Percentiles rank a stretch among this genome's conserved stretches.
Evolutionary conservation across 2,329 filamentous ascomycete species (phyloP).

Genomic region (Penicillium sp.): DNA sequence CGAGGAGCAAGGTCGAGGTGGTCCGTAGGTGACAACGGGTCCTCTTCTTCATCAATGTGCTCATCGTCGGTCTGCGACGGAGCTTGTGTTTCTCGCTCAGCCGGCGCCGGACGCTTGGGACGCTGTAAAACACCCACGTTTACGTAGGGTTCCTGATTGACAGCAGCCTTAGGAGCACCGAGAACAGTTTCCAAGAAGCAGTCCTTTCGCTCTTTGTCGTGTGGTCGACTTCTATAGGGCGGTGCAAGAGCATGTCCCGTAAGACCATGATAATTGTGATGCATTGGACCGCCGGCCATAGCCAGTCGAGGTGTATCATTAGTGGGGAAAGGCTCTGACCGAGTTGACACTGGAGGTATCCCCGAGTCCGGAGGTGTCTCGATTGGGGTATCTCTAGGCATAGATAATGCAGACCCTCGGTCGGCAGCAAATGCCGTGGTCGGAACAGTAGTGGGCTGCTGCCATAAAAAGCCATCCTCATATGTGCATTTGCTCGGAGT

Average conservation of each 20-base stretch:
- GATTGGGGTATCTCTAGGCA: constrained; percentile 16
- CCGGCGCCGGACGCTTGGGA: constrained; percentile 15
- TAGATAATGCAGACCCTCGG: constrained; percentile 19
- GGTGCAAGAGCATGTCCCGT: constrained; percentile 1
- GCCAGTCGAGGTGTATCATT: constrained; percentile 2
- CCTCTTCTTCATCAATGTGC: constrained; percentile 19
- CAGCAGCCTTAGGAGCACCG: constrained; percentile 31
- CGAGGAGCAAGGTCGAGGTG: constrained; percentile 32
- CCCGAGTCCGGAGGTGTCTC: constrained; percentile 31
- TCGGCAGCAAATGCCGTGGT: constrained; percentile 23
- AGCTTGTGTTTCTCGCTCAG: neutral
- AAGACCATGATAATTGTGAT: constrained; percentile 5
- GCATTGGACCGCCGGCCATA: constrained; percentile 5
- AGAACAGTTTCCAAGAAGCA: constrained; percentile 35
- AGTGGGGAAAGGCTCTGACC: constrained; percentile 15
- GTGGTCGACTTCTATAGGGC: constrained; percentile 5
- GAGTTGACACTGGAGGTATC: constrained; percentile 26
- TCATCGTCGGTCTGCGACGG: constrained; percentile 10
- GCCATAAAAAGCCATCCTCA: constrained; percentile 40
- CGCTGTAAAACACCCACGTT: constrained; percentile 28
- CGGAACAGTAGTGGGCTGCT: constrained; percentile 35
- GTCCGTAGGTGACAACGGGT: constrained; percentile 27
- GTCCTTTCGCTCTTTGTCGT: constrained; percentile 26
- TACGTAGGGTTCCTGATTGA: constrained; percentile 31
- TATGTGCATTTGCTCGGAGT: constrained; percentile 38